Base-by-base conservation (phyloP, 2,329 filamentous ascomycete species). In the Proliferodiscus dingleyae region DNA sequence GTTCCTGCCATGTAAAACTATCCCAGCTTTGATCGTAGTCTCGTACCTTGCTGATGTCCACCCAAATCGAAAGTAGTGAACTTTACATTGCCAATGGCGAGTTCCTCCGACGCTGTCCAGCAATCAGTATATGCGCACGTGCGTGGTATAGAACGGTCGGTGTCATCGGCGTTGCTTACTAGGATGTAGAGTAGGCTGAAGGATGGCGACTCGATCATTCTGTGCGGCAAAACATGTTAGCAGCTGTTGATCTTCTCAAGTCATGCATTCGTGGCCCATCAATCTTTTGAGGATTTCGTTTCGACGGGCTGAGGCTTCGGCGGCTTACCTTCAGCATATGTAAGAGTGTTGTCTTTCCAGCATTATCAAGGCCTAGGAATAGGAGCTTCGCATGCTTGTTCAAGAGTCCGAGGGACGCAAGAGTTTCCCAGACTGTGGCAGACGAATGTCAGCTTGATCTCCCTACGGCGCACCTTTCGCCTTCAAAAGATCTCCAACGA, bases 331-430 rank as follows among this genome's bases (percentile, higher is more conserved):
- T 95, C 70, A 95, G 71, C 89, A 95, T 95, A 71, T 95, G 89
- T 65, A 95, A 74, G 60, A 95, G 75, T 36, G 89, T 95, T 43
- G 89, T 95, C 78, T 95, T 95, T 71, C 89, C 89, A 41, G 89
- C 89, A 73, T 95, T 95, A 68, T 95, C 89, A 52, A 95, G 83
- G 60, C 89, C 89, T 54, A 95, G 81, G 73, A 95, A 95, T 48
- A 95, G 80, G 49, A 95, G 80, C 80, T 95, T 95, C 63, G 89
- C 89, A 69, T 95, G 88, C 79, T 95, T 95, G 81, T 95, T 95
- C 58, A 91, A 76, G 63, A 95, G 78, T 61, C 89, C 89, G 54
- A 95, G 78, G 56, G 82, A 87, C 62, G 89, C 87, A 63, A 95
- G 81, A 61, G 94, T 74, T 74, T 95, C 88, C 78, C 88, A 95